phyloP scores from a whole-genome alignment of 306 rosid genomes.

The Abrus pulchellus region DNA sequence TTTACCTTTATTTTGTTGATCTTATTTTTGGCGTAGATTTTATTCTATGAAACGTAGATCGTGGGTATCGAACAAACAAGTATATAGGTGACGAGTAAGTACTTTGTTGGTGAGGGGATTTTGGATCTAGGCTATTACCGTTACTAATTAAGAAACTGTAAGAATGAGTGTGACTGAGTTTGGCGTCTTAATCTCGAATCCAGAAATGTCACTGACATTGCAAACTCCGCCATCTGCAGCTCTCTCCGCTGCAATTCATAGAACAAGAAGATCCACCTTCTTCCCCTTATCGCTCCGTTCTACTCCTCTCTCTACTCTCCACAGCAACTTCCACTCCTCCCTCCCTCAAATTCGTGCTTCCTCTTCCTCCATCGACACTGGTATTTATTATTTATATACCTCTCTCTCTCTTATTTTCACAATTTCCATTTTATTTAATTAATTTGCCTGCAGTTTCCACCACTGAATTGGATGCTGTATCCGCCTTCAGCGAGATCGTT shows the following conservation, averaged over 20 bases:
- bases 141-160: not conserved
- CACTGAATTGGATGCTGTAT: conserved; percentile 86
- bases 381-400: conserved; percentile 42
- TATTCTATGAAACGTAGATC: too few relatives aligned
- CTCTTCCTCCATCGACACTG: conserved; percentile 67
- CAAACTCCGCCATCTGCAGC: conserved; percentile 73
- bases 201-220: conserved; percentile 68
- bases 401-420: not conserved
- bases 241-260: conserved; percentile 54
- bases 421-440: not conserved
- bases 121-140: not conserved
- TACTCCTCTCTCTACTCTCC: conserved; percentile 43
- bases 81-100: not conserved
- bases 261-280: conserved; percentile 44
- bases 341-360: conserved; percentile 68
- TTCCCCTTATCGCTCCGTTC: conserved; percentile 59
- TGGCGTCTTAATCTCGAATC: not conserved
- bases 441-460: conserved; percentile 55
- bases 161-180: not conserved
- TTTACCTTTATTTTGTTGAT: too few relatives aligned
- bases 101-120: not conserved
- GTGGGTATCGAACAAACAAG: too few relatives aligned
- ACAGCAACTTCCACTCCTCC: conserved; percentile 47
- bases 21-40: too few relatives aligned
- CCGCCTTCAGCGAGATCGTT: conserved; percentile 93